phyloP scores from a whole-genome alignment of 1,284 basidiomycete genomes.

The Stereum hirsutum region DNA sequence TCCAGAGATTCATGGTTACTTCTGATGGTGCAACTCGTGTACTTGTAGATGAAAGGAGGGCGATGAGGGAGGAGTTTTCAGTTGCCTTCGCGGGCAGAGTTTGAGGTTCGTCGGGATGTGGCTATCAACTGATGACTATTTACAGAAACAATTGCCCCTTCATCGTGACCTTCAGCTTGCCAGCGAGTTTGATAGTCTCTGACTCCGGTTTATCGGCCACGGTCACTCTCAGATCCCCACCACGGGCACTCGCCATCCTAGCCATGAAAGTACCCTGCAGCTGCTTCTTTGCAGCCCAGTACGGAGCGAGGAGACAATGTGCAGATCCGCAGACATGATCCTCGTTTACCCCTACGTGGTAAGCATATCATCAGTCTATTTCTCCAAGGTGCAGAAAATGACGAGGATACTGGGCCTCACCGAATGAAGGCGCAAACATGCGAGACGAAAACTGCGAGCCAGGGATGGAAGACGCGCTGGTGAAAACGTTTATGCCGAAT shows the following conservation, averaged over 20 bases:
- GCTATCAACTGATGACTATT: too few relatives aligned
- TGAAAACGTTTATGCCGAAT: constrained; percentile 27
- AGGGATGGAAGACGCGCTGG: constrained; percentile 23
- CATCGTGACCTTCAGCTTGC: constrained; percentile 25
- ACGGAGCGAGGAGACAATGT: constrained; percentile 41
- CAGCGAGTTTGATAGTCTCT: constrained; percentile 25
- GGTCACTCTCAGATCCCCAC: constrained; percentile 35
- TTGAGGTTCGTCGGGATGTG: too few relatives aligned
- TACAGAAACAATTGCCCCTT: constrained; percentile 25
- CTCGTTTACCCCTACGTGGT: too few relatives aligned
- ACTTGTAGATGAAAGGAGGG: too few relatives aligned
- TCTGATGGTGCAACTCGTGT: too few relatives aligned
- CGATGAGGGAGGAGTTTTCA: too few relatives aligned
- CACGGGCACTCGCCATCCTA: constrained; percentile 41
- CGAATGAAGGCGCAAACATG: constrained; percentile 35
- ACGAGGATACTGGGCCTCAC: constrained; percentile 19
- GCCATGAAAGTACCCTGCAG: constrained; percentile 28
- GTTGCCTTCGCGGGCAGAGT: too few relatives aligned
- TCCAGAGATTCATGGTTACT: too few relatives aligned
- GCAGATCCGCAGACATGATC: constrained; percentile 53
- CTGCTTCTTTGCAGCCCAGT: constrained; percentile 34
- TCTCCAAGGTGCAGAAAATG: too few relatives aligned
- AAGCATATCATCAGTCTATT: too few relatives aligned
- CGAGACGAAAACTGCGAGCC: constrained; percentile 38
- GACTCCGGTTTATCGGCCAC: constrained; percentile 27